These are phyloP conservation scores for Warburgia ugandensis DNA, from an alignment of 164 flowering plant species.

Conservation along the genomic window DNA sequence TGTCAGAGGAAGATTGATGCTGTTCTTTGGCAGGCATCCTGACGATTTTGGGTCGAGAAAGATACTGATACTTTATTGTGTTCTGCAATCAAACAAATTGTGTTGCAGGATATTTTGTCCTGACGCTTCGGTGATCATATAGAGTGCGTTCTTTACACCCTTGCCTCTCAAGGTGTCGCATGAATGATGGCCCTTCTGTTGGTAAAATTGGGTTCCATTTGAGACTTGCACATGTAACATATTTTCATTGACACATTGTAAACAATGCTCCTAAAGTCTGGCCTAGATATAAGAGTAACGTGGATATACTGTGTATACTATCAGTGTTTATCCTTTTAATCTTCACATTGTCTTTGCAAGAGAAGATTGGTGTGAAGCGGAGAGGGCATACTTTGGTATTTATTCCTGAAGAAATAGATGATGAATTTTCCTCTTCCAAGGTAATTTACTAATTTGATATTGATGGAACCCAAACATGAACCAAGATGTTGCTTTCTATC, in stretches of 20 bases:
- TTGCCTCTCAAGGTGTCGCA: constrained; percentile 53
- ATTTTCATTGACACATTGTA: constrained; percentile 2
- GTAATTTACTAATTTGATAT: neutral
- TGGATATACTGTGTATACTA: neutral
- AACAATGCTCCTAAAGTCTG: constrained; percentile 4
- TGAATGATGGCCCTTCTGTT: constrained; percentile 23
- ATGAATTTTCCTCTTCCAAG: neutral
- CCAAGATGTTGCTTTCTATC: neutral
- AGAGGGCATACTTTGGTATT: neutral
- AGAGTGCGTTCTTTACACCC: constrained; percentile 24
- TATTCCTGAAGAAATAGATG: constrained; percentile 7
- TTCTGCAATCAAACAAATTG: constrained; percentile 13
- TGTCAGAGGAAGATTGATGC: constrained; percentile 32
- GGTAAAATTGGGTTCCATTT: constrained; percentile 21
- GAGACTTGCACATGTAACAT: constrained; percentile 16
- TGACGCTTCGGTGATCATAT: constrained; percentile 23
- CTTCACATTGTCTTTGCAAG: constrained; percentile 12
- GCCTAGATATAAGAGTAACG: neutral
- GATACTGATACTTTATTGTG: constrained; percentile 11
- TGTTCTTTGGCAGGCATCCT: constrained; percentile 48
- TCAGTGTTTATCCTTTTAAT: neutral
- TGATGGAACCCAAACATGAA: neutral
- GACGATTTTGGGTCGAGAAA: constrained; percentile 25
- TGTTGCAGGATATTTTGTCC: constrained; percentile 37
- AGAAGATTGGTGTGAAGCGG: constrained; percentile 6